A percentile compares a stretch with the other conserved stretches of the same genome.
phyloP scores from a whole-genome alignment of 1,139 yeast genomes.

The Yamadazyma buinensis region DNA sequence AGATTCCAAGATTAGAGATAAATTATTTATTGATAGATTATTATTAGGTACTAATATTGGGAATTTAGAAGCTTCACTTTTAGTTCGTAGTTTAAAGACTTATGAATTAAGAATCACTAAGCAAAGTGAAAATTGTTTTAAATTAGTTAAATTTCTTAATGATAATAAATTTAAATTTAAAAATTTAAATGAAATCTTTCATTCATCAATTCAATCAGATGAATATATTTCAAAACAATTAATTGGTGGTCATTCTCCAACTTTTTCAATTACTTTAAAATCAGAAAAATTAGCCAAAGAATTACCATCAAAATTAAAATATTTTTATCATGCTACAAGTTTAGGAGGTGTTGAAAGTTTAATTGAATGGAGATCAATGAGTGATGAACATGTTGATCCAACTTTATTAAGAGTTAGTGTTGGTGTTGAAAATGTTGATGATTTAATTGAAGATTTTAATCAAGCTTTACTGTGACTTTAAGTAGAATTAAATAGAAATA shows the following conservation, averaged over 20 bases:
- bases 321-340: conserved; percentile 87
- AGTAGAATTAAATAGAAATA: too few species aligned
- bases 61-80: conserved; percentile 68
- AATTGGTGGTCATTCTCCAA: conserved; percentile 51
- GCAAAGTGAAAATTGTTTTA: conserved; percentile 64
- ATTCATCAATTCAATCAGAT: conserved; percentile 73
- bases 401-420: conserved; percentile 67
- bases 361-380: conserved; percentile 85
- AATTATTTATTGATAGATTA: conserved; percentile 43
- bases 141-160: conserved; percentile 55
- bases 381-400: conserved; percentile 55
- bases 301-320: conserved; percentile 65
- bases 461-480: too few species aligned
- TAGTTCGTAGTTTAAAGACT: conserved; percentile 78
- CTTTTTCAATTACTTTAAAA: conserved; percentile 60
- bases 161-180: conserved; percentile 48
- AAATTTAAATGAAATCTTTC: conserved; percentile 51
- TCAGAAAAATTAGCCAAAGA: conserved; percentile 53
- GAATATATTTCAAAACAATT: conserved; percentile 61
- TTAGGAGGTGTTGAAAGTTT: conserved; percentile 92
- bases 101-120: conserved; percentile 62
- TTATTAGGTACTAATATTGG: conserved; percentile 76
- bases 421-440: conserved; percentile 74
- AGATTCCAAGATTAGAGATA: conserved; percentile 39
- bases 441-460: conserved; percentile 64